Evolutionary conservation across 139 green algal species (phyloP), one percentile per base, ranked within the genome.

Genomic region (Chlamydomonas schloesseri): DNA sequence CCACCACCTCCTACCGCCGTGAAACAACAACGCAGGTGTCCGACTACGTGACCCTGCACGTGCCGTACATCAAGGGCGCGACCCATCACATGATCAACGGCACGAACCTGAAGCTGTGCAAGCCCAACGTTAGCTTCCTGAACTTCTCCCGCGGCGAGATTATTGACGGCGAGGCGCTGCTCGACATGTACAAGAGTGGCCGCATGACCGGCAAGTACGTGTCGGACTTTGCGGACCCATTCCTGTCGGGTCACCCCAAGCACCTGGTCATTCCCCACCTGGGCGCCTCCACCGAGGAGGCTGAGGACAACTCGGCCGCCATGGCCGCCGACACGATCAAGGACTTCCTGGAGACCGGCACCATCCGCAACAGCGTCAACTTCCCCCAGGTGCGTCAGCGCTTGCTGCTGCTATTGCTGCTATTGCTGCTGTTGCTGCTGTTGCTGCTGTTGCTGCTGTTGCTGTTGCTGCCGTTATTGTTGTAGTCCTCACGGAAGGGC

Each of bases 291-390:
- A 94, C 91, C 10, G 91, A 91, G 75, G 91, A 94, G 75, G 91
- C 91, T 13, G 91, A 94, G 73, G 91, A 94, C 29, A 94, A 94
- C 83, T 89, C 79, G 46, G 91, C 91, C 6, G 88, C 91, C 42
- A 94, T 94, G 88, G 91, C 91, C 9, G 91, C 91, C 2, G 88
- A 92, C 36, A 92, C 87, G 11, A 82, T 94, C 74, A 94, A 90
- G 91, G 87, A 92, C 75, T 94, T 92, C 81, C 81, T 94, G 17
- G 91, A 94, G 86, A 91, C 87, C 6, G 91, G 91, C 53, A 89
- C 88, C 60, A 94, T 94, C 83, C 79, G 83, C 55, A 94, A 94
- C 89, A 90, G 80, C 1, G 91, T 94, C 71, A 94, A 94, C 86
- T 94, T 94, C 84, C 91, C 91, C 9, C 87, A 88, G 73, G 81